Evolutionary conservation across 768 basidiomycete genomes (phyloP), one percentile per base, ranked within the genome.

Genomic region (Macrocybe gigantea): DNA sequence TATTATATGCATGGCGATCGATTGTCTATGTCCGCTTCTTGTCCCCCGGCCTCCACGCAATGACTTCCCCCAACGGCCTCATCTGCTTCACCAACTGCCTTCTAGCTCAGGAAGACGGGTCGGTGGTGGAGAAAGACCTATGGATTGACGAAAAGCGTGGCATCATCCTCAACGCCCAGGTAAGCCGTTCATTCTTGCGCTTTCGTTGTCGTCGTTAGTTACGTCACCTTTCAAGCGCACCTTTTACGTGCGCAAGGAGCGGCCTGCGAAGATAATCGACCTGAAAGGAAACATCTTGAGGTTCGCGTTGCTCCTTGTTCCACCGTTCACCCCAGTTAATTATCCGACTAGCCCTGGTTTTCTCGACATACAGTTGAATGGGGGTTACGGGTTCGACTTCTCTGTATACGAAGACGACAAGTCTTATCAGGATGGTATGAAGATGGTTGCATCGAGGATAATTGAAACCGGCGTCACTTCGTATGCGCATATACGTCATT

Each of bases 321-420:
- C 35, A 15, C 8, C n/a, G 35, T 36, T 13, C 32, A 11, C 14
- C 11, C 33, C 11, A 40, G 36, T n/a, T 33, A 33, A 33, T 45
- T 38, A 32, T 44, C 47, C 34, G 50, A 47, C 11, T 54, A 91
- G 88, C 61, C 92, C 92, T 2, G 92, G 92, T 10, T 78, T 85
- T 57, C 75, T 94, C 43, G 93, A 94, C 65, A 80, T 86, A 12
- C 93, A 95, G 58, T 83, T 95, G 52, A 94, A 95, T 53, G 93
- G 93, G 33, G 92, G 83, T 5, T 93, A 89, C 60, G 82, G 84
- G 31, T 88, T 91, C 59, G 89, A 92, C 63, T 92, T 93, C 58
- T 91, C 89, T 9, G 78, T 91, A 12, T 89, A 85, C 55, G 82
- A 87, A 33, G 74, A 84, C 58, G 85, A 88, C 45, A 72, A 80